Evolutionary conservation across 1,284 basidiomycete genomes (phyloP).

Genomic region (Cryptococcus sp.): DNA sequence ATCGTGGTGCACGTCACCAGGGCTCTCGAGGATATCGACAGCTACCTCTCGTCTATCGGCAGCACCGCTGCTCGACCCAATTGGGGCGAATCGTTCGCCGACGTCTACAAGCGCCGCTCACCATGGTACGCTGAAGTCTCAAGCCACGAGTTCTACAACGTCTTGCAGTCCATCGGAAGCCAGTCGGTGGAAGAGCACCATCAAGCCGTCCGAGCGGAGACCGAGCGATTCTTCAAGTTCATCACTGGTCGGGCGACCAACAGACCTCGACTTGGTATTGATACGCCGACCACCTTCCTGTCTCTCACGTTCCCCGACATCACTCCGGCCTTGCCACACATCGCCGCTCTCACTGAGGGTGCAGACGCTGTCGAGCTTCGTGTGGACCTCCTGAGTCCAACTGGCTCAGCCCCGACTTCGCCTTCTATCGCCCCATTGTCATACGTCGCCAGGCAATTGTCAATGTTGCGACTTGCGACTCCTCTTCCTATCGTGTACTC

Average conservation of each 20-base stretch:
- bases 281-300: conserved; percentile 81
- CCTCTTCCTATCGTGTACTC: conserved; percentile 89
- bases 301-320: conserved; percentile 90
- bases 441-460: conserved; percentile 82
- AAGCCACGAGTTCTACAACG: conserved; percentile 81
- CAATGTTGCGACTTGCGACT: conserved; percentile 74
- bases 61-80: conserved; percentile 74
- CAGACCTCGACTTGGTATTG: conserved; percentile 61
- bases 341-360: conserved; percentile 77
- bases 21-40: conserved; percentile 69
- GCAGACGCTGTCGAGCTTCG: conserved; percentile 91
- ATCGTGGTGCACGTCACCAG: conserved; percentile 73
- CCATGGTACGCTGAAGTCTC: conserved; percentile 89
- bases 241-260: conserved; percentile 75
- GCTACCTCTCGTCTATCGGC: conserved; percentile 68
- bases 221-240: conserved; percentile 77
- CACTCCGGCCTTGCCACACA: conserved; percentile 66
- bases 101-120: conserved; percentile 78
- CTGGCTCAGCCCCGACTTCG: conserved; percentile 49
- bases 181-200: conserved; percentile 44
- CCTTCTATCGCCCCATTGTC: conserved; percentile 67
- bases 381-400: conserved; percentile 79
- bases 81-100: conserved; percentile 76
- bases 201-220: conserved; percentile 44
- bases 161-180: conserved; percentile 38